Evolutionary conservation across 345 rosid genomes (phyloP), one percentile per base, ranked within the genome.

Genomic region (Syzygium aqueum): DNA sequence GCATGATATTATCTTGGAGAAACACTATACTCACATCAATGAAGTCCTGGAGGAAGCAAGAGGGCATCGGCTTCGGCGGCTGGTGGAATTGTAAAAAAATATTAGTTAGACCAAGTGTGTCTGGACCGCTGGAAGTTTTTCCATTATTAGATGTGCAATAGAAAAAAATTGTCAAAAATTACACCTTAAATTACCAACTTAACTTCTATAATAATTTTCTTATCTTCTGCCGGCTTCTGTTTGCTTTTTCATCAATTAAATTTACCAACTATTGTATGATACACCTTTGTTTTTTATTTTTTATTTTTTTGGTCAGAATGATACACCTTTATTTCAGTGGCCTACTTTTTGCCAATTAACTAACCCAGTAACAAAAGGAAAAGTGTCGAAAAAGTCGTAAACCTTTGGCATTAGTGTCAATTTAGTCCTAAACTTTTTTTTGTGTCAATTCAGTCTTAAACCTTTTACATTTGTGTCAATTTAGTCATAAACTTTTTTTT

Each of bases 31-130:
- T 88, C 78, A 90, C 95, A 85, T 86, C 89, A 88, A 92, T 97
- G 89, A 91, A 96, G 90, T 96, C 97, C 87, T 86, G 89, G 88
- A 94, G 92, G 85, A 95, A 94, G 90, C 95, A 97, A 90, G 97
- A 90, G 17, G 97, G 97, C 84, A 93, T n/a, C 51, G 54, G 87
- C 89, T 65, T 89, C 37, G 92, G 63, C 11, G 97, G 97, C 86
- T 93, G 95, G 65, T 93, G 85, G 28, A 95, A 94, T 46, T 53
- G 57, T 53, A 17, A 52, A 52, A 52, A 19, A 19, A 19, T 53
- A 53, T 19, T 23, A 21, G 57, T 53, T 9, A 21, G 25, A 53
- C 57, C 57, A 21, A 53, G 46, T 7, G 57, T 53, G 21, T 53
- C 9, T 53, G 25, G 80, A 33, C 46, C 4, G 13, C 4, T 21